Evolutionary conservation across 371 early-diverging fungal species (phyloP).

Genomic region (Haplosporangium sp.): DNA sequence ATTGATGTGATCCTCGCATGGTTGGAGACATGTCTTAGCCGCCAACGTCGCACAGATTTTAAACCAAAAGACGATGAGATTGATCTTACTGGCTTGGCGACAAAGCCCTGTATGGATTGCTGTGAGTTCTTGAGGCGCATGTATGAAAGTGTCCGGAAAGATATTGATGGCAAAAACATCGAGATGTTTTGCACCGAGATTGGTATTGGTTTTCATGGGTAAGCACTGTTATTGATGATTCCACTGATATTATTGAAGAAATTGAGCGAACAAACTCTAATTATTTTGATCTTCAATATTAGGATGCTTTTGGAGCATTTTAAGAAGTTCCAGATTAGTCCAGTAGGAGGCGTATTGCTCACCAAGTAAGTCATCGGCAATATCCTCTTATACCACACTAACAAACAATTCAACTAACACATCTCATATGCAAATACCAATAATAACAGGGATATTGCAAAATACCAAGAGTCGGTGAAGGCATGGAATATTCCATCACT

Average conservation of each 20-base stretch:
- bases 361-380: conserved; percentile 72
- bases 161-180: conserved; percentile 84
- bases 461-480: conserved; percentile 88
- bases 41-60: conserved; percentile 82
- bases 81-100: conserved; percentile 76
- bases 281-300: not conserved
- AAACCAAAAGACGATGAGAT: conserved; percentile 86
- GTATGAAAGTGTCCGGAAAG: conserved; percentile 66
- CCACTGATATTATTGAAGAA: not conserved
- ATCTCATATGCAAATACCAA: not conserved
- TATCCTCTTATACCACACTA: no score
- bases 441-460: conserved; percentile 84
- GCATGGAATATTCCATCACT: conserved; percentile 81
- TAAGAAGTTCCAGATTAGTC: conserved; percentile 87
- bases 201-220: conserved; percentile 85
- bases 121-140: conserved; percentile 76
- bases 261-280: not conserved
- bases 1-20: conserved; percentile 73
- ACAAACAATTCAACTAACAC: not conserved
- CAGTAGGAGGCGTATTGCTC: conserved; percentile 88
- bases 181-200: conserved; percentile 82
- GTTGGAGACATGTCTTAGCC: conserved; percentile 69
- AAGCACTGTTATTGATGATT: conserved; percentile 28
- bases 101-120: conserved; percentile 79
- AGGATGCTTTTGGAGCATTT: conserved; percentile 92